Base-by-base conservation (phyloP, 169 alveolate species). In the Plasmodium relictum region DNA sequence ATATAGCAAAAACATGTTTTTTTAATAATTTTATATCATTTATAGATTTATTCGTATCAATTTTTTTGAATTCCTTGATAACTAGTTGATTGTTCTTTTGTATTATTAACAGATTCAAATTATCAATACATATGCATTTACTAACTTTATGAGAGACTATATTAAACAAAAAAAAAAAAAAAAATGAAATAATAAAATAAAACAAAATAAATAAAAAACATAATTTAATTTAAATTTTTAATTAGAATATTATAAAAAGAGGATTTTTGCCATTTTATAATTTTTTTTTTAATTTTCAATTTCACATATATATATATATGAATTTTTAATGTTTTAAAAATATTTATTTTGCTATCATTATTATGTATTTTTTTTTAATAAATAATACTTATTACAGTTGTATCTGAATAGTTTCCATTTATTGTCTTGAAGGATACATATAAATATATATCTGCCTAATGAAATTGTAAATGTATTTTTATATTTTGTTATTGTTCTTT, bases 341-440 rank as follows among this genome's bases (percentile, higher is more conserved):
- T 31, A 31, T 31, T 2, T 31, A 31, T 31, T 31, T 14, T 48
- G 58, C 1, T 48, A 48, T 48, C 5, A 48, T 48, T 48, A 48
- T 48, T 56, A 2, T 18, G 9, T 26, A 16, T 26, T 62, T 62
- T 6, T 62, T 62, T 42, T 42, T 12, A 42, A 18, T 41, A 68
- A 8, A 68, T 42, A 18, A 7, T 71, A 18, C 74, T 12, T 58
- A 62, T 76, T 76, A 76, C 88, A 45, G 76, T 66, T 56, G 63
- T 80, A 61, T 71, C 62, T 70, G 73, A 80, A 69, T 5, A 80
- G 24, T 26, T 39, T 68, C 90, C 90, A 80, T 10, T 52, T 37
- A 24, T 59, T 54, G 14, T 72, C 26, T 12, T 59, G 66, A 16
- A 16, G 63, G 10, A 41, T 9, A 41, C 90, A 80, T 37, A 80